These are phyloP conservation scores for Linnemannia hyalina DNA, from an alignment of 192 early-diverging fungal species.

Conservation along the genomic window DNA sequence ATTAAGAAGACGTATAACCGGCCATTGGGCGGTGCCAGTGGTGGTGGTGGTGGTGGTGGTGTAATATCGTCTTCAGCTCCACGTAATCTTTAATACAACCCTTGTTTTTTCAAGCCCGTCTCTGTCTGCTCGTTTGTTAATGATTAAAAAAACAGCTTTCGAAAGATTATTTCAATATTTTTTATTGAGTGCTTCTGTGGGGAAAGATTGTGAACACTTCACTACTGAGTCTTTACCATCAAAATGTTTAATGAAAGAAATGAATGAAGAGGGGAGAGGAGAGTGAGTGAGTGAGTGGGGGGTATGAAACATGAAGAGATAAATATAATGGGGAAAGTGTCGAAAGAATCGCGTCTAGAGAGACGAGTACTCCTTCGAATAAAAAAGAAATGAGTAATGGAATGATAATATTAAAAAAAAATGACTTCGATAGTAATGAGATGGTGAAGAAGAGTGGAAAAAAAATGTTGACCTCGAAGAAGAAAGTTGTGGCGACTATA, in stretches of 20 bases:
- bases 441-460: neutral
- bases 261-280: neutral
- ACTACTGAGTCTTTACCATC: neutral
- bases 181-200: neutral
- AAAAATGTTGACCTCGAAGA: too few relatives aligned
- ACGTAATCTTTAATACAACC: neutral
- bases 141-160: too few relatives aligned
- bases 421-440: neutral
- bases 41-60: neutral
- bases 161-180: too few relatives aligned
- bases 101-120: too few relatives aligned
- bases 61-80: neutral
- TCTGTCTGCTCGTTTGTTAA: too few relatives aligned
- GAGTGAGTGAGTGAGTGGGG: neutral
- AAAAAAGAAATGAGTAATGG: neutral
- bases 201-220: neutral
- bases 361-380: neutral
- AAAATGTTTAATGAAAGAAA: neutral
- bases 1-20: constrained; percentile 29
- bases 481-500: neutral
- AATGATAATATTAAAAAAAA: neutral
- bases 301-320: neutral
- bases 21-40: neutral
- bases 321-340: neutral
- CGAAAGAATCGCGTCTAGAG: neutral